phyloP scores from a whole-genome alignment of 2,329 filamentous ascomycete species.

The Trichoderma koningiopsis region DNA sequence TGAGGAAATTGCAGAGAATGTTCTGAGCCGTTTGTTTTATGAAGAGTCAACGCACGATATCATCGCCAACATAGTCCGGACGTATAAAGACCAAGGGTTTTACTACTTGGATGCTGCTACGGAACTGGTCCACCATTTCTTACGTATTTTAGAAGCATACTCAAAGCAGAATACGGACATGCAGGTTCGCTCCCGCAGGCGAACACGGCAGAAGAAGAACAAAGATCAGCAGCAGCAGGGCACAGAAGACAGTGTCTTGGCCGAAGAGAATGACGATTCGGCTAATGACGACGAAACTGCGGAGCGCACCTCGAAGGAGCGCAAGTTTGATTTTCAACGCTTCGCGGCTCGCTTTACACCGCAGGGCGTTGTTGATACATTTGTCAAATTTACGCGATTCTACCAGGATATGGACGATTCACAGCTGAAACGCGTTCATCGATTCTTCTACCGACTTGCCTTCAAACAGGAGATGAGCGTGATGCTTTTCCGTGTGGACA shows the following conservation, averaged over 20 bases:
- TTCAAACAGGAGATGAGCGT: slow-evolving; percentile 94
- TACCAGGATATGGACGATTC: slow-evolving; percentile 77
- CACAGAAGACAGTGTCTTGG: slow-evolving; percentile 47
- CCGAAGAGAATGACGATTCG: slow-evolving; percentile 67
- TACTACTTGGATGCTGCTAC: slow-evolving; percentile 91
- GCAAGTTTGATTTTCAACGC: slow-evolving; percentile 89
- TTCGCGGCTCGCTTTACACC: slow-evolving; percentile 81
- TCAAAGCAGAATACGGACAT: slow-evolving; percentile 94
- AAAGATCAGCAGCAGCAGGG: slow-evolving; percentile 54
- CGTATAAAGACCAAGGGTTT: slow-evolving; percentile 93
- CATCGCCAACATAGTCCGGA: slow-evolving; percentile 75
- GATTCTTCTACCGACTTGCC: slow-evolving; percentile 89
- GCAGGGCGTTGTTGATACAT: slow-evolving; percentile 86
- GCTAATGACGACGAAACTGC: slow-evolving; percentile 72
- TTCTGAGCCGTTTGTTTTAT: slow-evolving; percentile 95
- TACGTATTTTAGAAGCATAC: slow-evolving; percentile 89
- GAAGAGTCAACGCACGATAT: slow-evolving; percentile 92
- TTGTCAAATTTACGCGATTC: slow-evolving; percentile 75
- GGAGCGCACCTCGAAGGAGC: slow-evolving; percentile 72
- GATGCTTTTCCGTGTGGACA: slow-evolving; percentile 87
- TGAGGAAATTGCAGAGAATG: slow-evolving; percentile 96
- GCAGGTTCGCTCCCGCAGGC: slow-evolving; percentile 81
- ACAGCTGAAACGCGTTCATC: slow-evolving; percentile 88
- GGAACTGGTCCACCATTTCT: slow-evolving; percentile 86
- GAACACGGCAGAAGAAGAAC: slow-evolving; percentile 75